Base-by-base conservation (phyloP, 805 yeast genomes). In the Saccharomycopsis babjevae region DNA sequence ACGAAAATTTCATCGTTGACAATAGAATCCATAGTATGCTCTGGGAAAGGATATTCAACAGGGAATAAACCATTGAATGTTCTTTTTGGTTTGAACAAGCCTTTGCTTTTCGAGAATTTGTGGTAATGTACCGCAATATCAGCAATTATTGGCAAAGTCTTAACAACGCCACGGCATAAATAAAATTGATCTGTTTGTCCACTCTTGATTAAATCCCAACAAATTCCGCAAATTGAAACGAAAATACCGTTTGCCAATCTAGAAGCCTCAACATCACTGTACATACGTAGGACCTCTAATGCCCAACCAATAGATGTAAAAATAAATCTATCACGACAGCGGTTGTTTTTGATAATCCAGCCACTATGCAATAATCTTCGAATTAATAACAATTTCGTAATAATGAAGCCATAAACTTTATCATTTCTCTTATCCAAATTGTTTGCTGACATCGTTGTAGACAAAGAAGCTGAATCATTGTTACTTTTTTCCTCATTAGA, bases 61-160 rank as follows among this genome's bases (percentile, higher is more conserved):
- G 94, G 96, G 74, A 89, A 91, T 50, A 89, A 72, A 32, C 76
- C 78, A 0, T 89, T 84, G 68, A 85, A 87, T 0, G 83, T 78
- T 73, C 89, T 79, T 72, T 81, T 84, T 40, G 84, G 80, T 62
- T 77, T 78, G 71, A 81, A 80, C 59, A 76, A 74, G 15, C 67
- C 68, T 30, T 67, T 65, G 18, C 66, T 69, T 62, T 74, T 69
- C 70, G 69, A 83, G 75, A 70, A 77, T 66, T 78, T 79, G 72
- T 83, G 78, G 67, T 80, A 78, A 67, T 77, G 78, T 63, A 78
- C 73, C 64, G 86, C 80, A 1, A 82, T 72, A 56, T 76, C 70
- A 42, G 85, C 73, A 46, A 86, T 68, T 0, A 80, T 76, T 16
- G 89, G 86, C 52, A 86, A 67, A 42, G 82, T 70, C 68, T 85